Evolutionary conservation across 1,284 basidiomycete species (phyloP).

Genomic region (Boletus holoroseus): DNA sequence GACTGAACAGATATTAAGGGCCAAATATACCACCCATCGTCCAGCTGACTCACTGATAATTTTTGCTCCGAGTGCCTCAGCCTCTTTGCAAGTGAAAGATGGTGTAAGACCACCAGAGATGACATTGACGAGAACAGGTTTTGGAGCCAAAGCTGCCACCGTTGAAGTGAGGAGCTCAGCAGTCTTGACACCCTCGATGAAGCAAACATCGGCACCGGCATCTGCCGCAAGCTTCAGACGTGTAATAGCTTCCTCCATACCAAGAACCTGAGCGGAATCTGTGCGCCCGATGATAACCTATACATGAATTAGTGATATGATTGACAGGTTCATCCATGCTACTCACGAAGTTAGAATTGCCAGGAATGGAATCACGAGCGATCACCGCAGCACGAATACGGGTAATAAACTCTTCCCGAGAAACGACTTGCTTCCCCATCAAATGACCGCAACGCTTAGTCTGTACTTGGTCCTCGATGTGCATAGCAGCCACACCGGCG

Average conservation of each 20-base stretch:
- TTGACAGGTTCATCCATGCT: neutral
- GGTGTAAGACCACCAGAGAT: slow-evolving; percentile 74
- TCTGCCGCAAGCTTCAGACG: slow-evolving; percentile 68
- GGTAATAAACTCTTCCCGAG: slow-evolving; percentile 67
- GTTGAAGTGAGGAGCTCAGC: slow-evolving; percentile 61
- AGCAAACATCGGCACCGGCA: slow-evolving; percentile 77
- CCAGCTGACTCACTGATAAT: slow-evolving; percentile 55
- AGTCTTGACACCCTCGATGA: slow-evolving; percentile 76
- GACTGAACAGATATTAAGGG: slow-evolving; percentile 35
- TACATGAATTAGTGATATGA: neutral
- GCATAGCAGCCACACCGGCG: slow-evolving; percentile 70
- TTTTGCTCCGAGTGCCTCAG: slow-evolving; percentile 65
- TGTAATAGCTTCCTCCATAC: slow-evolving; percentile 73
- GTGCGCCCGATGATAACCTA: slow-evolving; percentile 78
- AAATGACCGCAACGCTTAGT: slow-evolving; percentile 81
- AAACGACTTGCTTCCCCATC: slow-evolving; percentile 72
- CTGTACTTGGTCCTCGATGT: slow-evolving; percentile 82
- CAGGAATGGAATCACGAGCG: slow-evolving; percentile 65
- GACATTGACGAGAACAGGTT: slow-evolving; percentile 72
- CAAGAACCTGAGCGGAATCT: slow-evolving; percentile 74
- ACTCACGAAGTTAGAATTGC: slow-evolving; percentile 62
- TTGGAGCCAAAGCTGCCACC: slow-evolving; percentile 61
- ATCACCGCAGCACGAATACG: slow-evolving; percentile 74
- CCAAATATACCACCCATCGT: neutral
- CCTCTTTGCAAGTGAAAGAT: slow-evolving; percentile 62